These are phyloP conservation scores for Lachnellula suecica DNA, from an alignment of 2,329 filamentous ascomycete genomes.

Conservation along the genomic window DNA sequence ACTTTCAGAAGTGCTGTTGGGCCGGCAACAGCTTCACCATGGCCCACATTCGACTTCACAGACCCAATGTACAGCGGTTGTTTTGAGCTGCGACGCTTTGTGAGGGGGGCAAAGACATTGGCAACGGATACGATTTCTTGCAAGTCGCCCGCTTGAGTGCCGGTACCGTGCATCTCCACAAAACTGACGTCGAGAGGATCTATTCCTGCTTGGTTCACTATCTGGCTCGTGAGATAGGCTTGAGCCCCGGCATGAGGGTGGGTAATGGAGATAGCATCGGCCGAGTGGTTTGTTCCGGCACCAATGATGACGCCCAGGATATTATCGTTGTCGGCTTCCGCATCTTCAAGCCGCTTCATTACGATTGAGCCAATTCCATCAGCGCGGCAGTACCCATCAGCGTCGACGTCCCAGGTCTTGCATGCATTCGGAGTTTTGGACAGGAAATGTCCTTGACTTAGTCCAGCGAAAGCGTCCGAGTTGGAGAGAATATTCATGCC, in stretches of 20 bases:
- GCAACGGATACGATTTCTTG: constrained; percentile 80
- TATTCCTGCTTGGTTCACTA: constrained; percentile 69
- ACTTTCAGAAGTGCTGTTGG: constrained; percentile 27
- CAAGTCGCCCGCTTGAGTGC: constrained; percentile 78
- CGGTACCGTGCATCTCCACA: constrained; percentile 86
- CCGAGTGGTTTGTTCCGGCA: constrained; percentile 77
- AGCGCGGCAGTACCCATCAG: constrained; percentile 52
- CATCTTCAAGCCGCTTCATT: constrained; percentile 47
- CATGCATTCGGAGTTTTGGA: constrained; percentile 45
- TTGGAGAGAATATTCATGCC: constrained; percentile 21
- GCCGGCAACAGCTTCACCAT: constrained; percentile 29
- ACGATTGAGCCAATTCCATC: constrained; percentile 47
- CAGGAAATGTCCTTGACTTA: constrained; percentile 20
- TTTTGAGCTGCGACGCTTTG: constrained; percentile 39
- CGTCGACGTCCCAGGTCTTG: constrained; percentile 44
- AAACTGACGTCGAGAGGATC: constrained; percentile 76
- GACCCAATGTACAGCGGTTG: constrained; percentile 60
- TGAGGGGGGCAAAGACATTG: constrained; percentile 55
- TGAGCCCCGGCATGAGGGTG: constrained; percentile 77
- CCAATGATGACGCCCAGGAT: constrained; percentile 59
- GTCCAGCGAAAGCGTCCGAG: constrained; percentile 27
- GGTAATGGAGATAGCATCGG: constrained; percentile 77
- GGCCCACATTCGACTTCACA: constrained; percentile 46
- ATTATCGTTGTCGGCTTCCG: constrained; percentile 46
- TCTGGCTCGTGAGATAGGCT: constrained; percentile 63